Conservation (phyloP, 176 grass and related monocot species). For the Rhipidocladum racemiflorum region DNA sequence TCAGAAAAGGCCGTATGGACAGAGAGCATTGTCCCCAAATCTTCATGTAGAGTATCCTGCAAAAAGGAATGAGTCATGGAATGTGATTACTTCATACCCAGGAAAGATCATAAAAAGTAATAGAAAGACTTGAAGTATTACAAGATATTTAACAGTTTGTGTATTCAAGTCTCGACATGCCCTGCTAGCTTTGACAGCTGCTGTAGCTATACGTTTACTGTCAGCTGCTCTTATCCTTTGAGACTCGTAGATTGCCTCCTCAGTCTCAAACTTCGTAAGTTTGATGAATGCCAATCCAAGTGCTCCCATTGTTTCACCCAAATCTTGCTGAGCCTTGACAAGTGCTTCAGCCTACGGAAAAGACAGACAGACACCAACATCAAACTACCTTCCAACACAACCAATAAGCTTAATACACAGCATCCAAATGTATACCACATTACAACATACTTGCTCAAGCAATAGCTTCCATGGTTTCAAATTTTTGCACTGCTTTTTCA, state of each 20-base stretch:
- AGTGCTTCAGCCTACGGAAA: conserved; percentile 73
- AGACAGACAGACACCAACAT: conserved; percentile 3
- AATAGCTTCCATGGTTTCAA: background rate
- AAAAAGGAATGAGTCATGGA: conserved; percentile 23
- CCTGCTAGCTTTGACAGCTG: conserved; percentile 95
- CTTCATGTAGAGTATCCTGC: conserved; percentile 90
- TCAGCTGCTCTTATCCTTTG: conserved; percentile 83
- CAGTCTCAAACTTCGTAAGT: conserved; percentile 88
- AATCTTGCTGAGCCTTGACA: conserved; percentile 94
- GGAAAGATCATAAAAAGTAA: conserved; percentile 14
- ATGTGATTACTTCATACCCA: conserved; percentile 12
- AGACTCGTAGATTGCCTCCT: conserved; percentile 69
- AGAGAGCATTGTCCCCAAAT: conserved; percentile 87
- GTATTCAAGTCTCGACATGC: conserved; percentile 91
- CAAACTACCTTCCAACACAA: background rate
- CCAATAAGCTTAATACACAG: background rate
- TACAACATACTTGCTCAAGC: background rate
- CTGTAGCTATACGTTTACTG: conserved; percentile 76
- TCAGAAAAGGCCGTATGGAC: conserved; percentile 91
- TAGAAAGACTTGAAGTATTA: conserved; percentile 24
- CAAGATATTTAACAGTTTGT: conserved; percentile 96
- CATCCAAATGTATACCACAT: background rate
- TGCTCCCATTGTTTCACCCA: conserved; percentile 96
- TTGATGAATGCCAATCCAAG: conserved; percentile 95
- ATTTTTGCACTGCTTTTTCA: background rate